phyloP scores from a whole-genome alignment of 345 rosid species.

The Moricandia moricandioides region DNA sequence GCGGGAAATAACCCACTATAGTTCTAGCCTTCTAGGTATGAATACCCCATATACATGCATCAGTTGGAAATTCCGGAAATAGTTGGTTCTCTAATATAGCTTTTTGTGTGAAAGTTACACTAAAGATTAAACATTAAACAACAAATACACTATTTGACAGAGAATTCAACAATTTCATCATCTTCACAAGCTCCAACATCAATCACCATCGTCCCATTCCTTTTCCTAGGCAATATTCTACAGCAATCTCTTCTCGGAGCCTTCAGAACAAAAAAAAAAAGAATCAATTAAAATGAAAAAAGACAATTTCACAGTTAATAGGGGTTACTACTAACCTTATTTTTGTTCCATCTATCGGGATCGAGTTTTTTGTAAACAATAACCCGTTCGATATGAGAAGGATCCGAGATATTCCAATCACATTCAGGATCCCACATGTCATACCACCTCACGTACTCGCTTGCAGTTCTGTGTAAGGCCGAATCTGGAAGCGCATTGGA shows the following conservation, averaged over 20 bases:
- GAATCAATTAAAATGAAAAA: background rate
- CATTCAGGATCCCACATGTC: conserved; percentile 37
- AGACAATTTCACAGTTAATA: too few species aligned
- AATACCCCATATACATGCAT: background rate
- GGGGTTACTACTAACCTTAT: conserved; percentile 15
- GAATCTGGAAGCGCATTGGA: conserved; percentile 37
- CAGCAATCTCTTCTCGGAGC: conserved; percentile 64
- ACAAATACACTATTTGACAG: background rate
- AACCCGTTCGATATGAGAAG: conserved; percentile 32
- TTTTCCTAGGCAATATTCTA: conserved; percentile 39
- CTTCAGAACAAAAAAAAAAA: conserved; percentile 24
- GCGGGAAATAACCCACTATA: background rate
- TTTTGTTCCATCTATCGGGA: conserved; percentile 50
- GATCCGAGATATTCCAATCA: conserved; percentile 45
- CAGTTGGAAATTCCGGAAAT: background rate
- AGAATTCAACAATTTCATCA: conserved; percentile 44
- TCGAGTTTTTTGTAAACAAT: conserved; percentile 47
- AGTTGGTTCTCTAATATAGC: background rate
- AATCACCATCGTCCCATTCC: conserved; percentile 39
- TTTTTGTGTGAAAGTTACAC: background rate
- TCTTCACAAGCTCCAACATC: conserved; percentile 50
- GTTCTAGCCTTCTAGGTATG: background rate
- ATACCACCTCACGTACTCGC: conserved; percentile 41
- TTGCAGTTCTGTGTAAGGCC: conserved; percentile 36
- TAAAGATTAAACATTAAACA: background rate